Conservation (phyloP, 352 stramenopile genomes). For the Phytopythium boreale region DNA sequence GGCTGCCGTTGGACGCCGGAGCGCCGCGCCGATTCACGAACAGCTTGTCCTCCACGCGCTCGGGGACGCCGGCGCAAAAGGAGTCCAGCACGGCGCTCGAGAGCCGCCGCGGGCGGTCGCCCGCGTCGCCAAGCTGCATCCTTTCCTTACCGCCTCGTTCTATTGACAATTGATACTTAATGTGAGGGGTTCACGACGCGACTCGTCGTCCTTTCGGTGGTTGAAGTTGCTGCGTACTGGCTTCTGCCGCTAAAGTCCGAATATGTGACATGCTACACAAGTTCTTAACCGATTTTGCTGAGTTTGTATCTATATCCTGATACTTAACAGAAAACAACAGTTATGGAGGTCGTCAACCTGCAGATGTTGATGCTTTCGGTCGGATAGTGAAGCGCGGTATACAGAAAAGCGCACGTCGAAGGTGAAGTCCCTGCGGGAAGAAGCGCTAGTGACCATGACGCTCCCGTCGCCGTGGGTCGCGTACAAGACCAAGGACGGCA, state of each 20-base stretch:
- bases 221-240: background rate
- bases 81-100: background rate
- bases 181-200: background rate
- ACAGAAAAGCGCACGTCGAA: background rate
- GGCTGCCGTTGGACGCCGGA: background rate
- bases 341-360: background rate
- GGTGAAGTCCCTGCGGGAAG: background rate
- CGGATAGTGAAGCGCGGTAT: background rate
- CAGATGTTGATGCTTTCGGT: background rate
- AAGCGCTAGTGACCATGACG: conserved; percentile 41
- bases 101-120: conserved; percentile 2
- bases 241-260: background rate
- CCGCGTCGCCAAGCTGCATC: background rate
- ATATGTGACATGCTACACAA: background rate
- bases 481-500: conserved; percentile 87
- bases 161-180: background rate
- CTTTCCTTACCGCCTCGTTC: background rate
- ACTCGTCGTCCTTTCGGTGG: background rate
- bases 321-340: background rate
- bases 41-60: conserved; percentile 1
- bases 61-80: background rate
- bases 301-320: too few species aligned
- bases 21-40: conserved; percentile 3
- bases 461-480: conserved; percentile 74
- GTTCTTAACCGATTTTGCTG: too few species aligned